Evolutionary conservation across 1,284 basidiomycete genomes (phyloP).

Genomic region (Moesziomyces parantarcticus): DNA sequence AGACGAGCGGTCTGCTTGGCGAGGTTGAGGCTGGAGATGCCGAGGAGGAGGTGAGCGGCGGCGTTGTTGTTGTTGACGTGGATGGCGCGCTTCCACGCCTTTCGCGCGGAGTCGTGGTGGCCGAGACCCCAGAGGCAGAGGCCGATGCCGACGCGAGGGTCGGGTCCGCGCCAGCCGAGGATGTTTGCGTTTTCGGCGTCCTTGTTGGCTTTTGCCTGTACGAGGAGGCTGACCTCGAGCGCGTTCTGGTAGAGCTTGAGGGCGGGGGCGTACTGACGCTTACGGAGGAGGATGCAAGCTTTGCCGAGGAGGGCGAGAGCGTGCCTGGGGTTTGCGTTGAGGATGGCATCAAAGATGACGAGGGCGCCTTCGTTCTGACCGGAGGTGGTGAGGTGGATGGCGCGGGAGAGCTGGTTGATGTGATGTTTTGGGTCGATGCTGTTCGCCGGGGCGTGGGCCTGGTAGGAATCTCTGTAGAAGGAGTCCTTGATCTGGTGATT

Average conservation of each 20-base stretch:
- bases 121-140: slow-evolving; percentile 64
- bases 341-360: slow-evolving; percentile 50
- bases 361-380: slow-evolving; percentile 54
- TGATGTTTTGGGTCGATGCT: slow-evolving; percentile 49
- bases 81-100: slow-evolving; percentile 64
- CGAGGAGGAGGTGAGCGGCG: slow-evolving; percentile 60
- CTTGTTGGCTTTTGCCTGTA: slow-evolving; percentile 47
- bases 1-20: slow-evolving; percentile 52
- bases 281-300: slow-evolving; percentile 61
- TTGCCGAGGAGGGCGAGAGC: slow-evolving; percentile 62
- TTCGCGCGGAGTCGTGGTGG: slow-evolving; percentile 56
- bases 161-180: slow-evolving; percentile 57
- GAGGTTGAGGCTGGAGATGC: slow-evolving; percentile 60
- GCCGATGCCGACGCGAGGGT: slow-evolving; percentile 65
- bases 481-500: slow-evolving; percentile 44
- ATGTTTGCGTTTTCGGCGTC: slow-evolving; percentile 26
- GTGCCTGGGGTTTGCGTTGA: slow-evolving; percentile 47
- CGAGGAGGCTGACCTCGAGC: slow-evolving; percentile 51
- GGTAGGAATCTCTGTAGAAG: slow-evolving; percentile 39
- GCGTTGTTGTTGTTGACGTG: slow-evolving; percentile 43
- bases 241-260: slow-evolving; percentile 63
- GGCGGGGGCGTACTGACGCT: slow-evolving; percentile 53
- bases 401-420: slow-evolving; percentile 48
- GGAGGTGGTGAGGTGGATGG: slow-evolving; percentile 43
- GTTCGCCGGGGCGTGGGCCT: slow-evolving; percentile 37